A percentile compares a stretch with the other conserved stretches of the same genome.
Conservation (phyloP, 768 basidiomycete genomes). For the Lepiota venenata region DNA sequence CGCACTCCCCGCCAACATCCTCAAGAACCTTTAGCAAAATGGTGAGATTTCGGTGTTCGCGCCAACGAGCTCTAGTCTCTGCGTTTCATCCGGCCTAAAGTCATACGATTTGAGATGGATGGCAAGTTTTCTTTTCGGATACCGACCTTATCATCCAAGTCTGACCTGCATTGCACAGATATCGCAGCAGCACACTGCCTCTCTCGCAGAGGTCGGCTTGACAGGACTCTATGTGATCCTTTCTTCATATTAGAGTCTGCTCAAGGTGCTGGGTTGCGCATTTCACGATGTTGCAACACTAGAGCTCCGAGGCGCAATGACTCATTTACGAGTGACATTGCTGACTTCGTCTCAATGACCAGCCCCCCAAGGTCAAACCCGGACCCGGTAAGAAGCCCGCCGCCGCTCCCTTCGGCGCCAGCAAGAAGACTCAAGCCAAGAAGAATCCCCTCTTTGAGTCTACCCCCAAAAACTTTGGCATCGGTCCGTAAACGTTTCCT, state of each 20-base stretch:
- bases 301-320: constrained; percentile 54
- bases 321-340: constrained; percentile 28
- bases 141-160: constrained; percentile 4
- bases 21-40: constrained; percentile 45
- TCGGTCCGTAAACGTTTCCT: constrained; percentile 55
- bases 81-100: constrained; percentile 31
- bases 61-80: constrained; percentile 37
- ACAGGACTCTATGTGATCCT: constrained; percentile 13
- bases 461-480: constrained; percentile 89
- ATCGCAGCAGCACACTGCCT: constrained; percentile 22
- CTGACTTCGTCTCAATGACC: constrained; percentile 88
- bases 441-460: constrained; percentile 98
- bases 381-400: constrained; percentile 83
- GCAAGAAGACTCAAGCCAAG: constrained; percentile 68
- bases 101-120: constrained; percentile 41
- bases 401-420: constrained; percentile 76
- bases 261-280: constrained; percentile 33
- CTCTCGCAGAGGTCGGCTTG: constrained; percentile 14
- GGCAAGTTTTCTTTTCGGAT: constrained; percentile 43
- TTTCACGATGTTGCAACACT: constrained; percentile 29
- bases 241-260: constrained; percentile 34
- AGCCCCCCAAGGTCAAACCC: constrained; percentile 75
- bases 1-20: constrained; percentile 19
- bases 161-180: constrained; percentile 14
- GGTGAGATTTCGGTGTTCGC: constrained; percentile 40